Evolutionary conservation across 129 eudicot species (phyloP), one percentile per base, ranked within the genome.

Genomic region (Centaurea solstitialis): DNA sequence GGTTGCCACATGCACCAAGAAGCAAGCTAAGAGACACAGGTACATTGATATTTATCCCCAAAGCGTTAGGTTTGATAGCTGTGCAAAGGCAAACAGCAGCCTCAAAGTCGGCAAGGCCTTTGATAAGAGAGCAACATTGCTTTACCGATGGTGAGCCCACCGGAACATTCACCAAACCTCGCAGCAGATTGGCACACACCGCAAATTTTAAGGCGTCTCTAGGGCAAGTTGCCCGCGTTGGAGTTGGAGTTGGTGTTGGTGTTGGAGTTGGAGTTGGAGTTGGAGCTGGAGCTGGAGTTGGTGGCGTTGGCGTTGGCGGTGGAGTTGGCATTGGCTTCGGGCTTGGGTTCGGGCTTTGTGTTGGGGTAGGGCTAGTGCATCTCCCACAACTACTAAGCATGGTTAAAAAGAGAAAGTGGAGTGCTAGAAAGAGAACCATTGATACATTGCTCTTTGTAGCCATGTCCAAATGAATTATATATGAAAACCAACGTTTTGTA

Each of bases 51-150:
- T 90, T 73, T 59, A 87, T 87, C 2, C 93, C 91, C 75, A 89
- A 85, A 23, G 83, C 68, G 12, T 84, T 84, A 11, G 88, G 89
- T 68, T 79, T 86, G 7, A 91, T 76, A 59, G 92, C 87, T 28
- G 93, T 88, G 87, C 93, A 91, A 47, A 91, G 92, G 79, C 96
- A 91, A 24, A 82, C 76, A 3, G 93, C 91, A 2, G 89, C 96
- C 18, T 91, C 93, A 9, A 88, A 78, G 47, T 88, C 95, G 68
- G 80, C 70, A 59, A 91, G 86, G 15, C 90, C 92, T 26, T 76
- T 61, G 30, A 91, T 80, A 5, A 87, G 87, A 26, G 78, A 17
- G 83, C 94, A 90, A 26, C 94, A 90, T 37, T 82, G 86, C 64
- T 76, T 57, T 28, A 40, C 79, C 0, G 94, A 83, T n/a, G 90